Evolutionary conservation across 2,329 filamentous ascomycete genomes (phyloP).

Genomic region (Scedosporium boydii): DNA sequence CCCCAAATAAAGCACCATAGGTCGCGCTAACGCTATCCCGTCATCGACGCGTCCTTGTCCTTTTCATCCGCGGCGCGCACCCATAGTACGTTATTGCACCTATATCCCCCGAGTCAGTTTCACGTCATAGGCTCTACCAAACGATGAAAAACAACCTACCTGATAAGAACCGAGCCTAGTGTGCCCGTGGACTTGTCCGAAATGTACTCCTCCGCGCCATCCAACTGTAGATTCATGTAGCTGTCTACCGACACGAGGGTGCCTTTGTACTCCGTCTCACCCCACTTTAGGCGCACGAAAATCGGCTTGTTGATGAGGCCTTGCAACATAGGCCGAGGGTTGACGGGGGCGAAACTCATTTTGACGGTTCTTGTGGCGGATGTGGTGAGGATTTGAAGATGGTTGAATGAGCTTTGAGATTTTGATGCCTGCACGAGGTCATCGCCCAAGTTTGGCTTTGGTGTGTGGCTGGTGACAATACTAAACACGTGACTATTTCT

Average conservation of each 20-base stretch:
- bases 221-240: conserved; percentile 98
- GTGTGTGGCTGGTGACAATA: neutral
- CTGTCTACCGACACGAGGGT: conserved; percentile 86
- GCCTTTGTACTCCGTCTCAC: conserved; percentile 94
- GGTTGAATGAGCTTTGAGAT: neutral
- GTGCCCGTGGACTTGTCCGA: conserved; percentile 76
- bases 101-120: neutral
- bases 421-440: neutral
- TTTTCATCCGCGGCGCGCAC: neutral
- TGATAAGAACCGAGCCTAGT: conserved; percentile 84
- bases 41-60: neutral
- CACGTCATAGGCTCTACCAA: neutral
- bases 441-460: neutral
- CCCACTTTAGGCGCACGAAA: conserved; percentile 93
- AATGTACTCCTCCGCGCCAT: conserved; percentile 85
- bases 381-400: neutral
- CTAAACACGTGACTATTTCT: neutral
- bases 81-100: conserved; percentile 2
- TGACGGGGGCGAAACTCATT: conserved; percentile 72
- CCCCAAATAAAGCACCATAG: neutral
- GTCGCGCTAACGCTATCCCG: neutral
- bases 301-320: conserved; percentile 86
- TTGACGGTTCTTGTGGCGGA: conserved; percentile 8
- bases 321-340: conserved; percentile 95
- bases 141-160: conserved; percentile 42